Evolutionary conservation across 192 early-diverging fungal genomes (phyloP), one percentile per base, ranked within the genome.

Genomic region (Dimargaris cristalligena): DNA sequence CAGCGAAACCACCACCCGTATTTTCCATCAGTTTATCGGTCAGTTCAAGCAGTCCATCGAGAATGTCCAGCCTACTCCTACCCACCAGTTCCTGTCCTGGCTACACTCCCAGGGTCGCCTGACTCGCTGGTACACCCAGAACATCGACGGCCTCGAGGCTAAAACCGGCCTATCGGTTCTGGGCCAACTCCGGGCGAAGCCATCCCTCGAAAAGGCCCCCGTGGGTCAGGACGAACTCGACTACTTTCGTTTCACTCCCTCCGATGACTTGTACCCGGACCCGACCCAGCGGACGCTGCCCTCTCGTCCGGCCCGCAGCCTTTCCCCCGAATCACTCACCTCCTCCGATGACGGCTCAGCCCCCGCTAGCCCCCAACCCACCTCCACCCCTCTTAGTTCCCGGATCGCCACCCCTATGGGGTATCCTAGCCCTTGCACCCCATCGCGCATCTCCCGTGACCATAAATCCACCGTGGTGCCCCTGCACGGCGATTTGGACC

Each of bases 1-100:
- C 34, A 81, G 83, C 60, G 74, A 76, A 28, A 58, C 65, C 34
- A 73, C 80, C 3, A 88, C 85, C 2, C 62, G 68, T 46, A 74
- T 82, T 18, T 88, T 88, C 62, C 82, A 85, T 59, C 77, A 79
- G 1, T 91, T 91, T 59, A 57, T 57, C 33, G 55, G 55, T 0
- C 55, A 35, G 74, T 81, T 65, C 66, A 70, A 35, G 75, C 75
- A 60, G 63, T 81, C 34, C 73, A 79, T 59, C 28, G 59, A 11
- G 34, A 72, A n/a, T 57, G 66, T 34, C 61, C 62, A 48, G 25
- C 54, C 68, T 18, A 84, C 81, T 0, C 67, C 61, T 11, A 76
- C 79, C n/a, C 81, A 84, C 69, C 32, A 63, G 16, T 81, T 81
- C 52, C 47, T 84, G 41, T 68, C 67, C 31, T 30, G 55, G n/a